phyloP scores from a whole-genome alignment of 2,329 filamentous ascomycete species.

The Ceratocystis smalleyi region DNA sequence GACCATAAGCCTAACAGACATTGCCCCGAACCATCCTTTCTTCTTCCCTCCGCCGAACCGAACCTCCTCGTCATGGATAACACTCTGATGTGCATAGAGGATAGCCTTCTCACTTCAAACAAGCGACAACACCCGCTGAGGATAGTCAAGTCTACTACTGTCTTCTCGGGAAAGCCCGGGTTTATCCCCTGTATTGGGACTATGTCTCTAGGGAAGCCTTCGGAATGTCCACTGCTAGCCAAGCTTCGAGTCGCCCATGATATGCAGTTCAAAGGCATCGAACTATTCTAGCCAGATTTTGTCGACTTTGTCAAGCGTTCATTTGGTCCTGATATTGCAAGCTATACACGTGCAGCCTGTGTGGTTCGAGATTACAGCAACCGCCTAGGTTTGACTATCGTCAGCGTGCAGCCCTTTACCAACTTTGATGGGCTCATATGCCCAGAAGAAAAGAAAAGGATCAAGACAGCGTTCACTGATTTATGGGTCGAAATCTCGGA shows the following conservation, averaged over 20 bases:
- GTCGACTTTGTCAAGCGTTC: slow-evolving; percentile 4
- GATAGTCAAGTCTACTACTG: background rate
- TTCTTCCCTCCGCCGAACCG: background rate
- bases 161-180: background rate
- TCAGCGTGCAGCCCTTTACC: slow-evolving; percentile 20
- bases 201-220: slow-evolving; percentile 19
- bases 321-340: background rate
- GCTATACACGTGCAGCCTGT: slow-evolving; percentile 7
- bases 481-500: slow-evolving; percentile 17
- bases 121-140: background rate
- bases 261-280: slow-evolving; percentile 18
- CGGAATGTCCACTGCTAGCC: slow-evolving; percentile 16
- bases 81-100: background rate
- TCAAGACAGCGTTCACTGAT: slow-evolving; percentile 11
- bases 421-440: slow-evolving; percentile 18
- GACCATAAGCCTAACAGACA: background rate
- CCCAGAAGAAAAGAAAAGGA: slow-evolving; percentile 1
- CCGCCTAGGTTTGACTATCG: slow-evolving; percentile 15
- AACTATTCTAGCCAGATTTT: slow-evolving; percentile 20
- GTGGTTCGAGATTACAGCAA: slow-evolving; percentile 11
- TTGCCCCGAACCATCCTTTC: background rate
- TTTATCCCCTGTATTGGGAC: slow-evolving; percentile 19
- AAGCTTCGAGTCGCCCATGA: slow-evolving; percentile 18
- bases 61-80: background rate
- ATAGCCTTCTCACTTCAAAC: background rate